Evolutionary conservation across 164 flowering plant species (phyloP), one percentile per base, ranked within the genome.

Genomic region (Umbilicus rupestris): DNA sequence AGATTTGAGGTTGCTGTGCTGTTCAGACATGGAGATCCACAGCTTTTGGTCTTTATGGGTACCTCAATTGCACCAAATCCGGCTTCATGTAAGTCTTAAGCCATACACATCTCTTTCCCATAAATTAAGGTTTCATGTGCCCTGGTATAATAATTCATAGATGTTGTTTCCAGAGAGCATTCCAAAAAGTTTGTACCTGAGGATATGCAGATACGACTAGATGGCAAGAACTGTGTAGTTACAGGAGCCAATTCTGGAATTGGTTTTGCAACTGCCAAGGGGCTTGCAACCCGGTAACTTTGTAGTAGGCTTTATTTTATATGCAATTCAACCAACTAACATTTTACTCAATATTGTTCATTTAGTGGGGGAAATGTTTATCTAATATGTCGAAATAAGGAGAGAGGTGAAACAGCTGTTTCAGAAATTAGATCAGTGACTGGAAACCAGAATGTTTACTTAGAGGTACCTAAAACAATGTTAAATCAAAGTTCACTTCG

Each of bases 231-330:
- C 73, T 94, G 98, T 75, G 46, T 94, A n/a, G 89, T 94, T 16
- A 94, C 98, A 1, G 98, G 98, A 70, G 97, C 97, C 0, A 94
- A 94, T 78, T 85, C 98, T 26, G 98, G 97, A 62, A 80, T 94
- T 47, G 97, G 98, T 47, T 94, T 77, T 72, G 92, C 95, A 0
- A 75, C 93, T 57, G 95, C 97, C 19, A 81, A 94, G 79, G 93
- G 84, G 57, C 93, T 94, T 39, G 97, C 97, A 64, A 81, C 90
- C 55, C 87, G 96, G 98, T 94, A 72, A 0, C 30, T 58, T 24
- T 30, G 7, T 14, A 8, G 7, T 6, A 15, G 16, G 4, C 17
- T 33, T 30, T 1, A 3, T 26, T 30, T 28, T 26, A 35, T 39
- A 15, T 37, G 22, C 1, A 14, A 37, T 39, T 11, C 8, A 37